phyloP scores from a whole-genome alignment of 176 grass and related monocot genomes.

The Rhipidocladum racemiflorum region DNA sequence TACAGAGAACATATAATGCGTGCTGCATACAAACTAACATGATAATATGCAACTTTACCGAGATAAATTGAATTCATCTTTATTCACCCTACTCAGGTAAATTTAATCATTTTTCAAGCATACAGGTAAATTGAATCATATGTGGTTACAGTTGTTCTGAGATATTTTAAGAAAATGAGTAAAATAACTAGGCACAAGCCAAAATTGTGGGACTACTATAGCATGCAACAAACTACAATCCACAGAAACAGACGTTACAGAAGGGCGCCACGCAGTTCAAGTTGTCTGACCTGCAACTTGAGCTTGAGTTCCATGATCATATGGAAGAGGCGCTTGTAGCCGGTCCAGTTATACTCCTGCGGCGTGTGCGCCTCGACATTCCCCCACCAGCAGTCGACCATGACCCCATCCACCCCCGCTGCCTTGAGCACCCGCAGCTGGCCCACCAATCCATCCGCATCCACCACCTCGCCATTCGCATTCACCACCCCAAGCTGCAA shows the following conservation, averaged over 20 bases:
- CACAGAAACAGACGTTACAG: neutral
- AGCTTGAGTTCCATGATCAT: conserved; percentile 65
- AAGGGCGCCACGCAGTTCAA: neutral
- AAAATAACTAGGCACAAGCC: neutral
- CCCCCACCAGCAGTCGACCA: conserved; percentile 96
- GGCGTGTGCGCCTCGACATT: conserved; percentile 62
- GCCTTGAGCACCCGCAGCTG: conserved; percentile 71
- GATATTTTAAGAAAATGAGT: neutral
- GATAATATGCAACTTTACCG: too few species aligned
- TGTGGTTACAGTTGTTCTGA: too few species aligned
- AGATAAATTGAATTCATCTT: too few species aligned
- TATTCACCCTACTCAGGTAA: neutral
- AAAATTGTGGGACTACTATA: neutral
- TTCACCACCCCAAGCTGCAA: conserved; percentile 60
- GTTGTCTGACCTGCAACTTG: conserved; percentile 65
- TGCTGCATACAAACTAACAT: neutral
- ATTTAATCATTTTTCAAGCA: too few species aligned
- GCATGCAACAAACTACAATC: neutral
- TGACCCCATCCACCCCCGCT: conserved; percentile 70
- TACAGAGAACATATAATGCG: neutral
- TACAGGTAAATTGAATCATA: neutral
- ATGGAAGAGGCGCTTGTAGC: conserved; percentile 71
- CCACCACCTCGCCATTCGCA: conserved; percentile 49
- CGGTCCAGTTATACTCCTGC: conserved; percentile 75
- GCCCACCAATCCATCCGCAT: conserved; percentile 52